Conservation (phyloP, 2,329 filamentous ascomycete species). For the Alternaria viburni region DNA sequence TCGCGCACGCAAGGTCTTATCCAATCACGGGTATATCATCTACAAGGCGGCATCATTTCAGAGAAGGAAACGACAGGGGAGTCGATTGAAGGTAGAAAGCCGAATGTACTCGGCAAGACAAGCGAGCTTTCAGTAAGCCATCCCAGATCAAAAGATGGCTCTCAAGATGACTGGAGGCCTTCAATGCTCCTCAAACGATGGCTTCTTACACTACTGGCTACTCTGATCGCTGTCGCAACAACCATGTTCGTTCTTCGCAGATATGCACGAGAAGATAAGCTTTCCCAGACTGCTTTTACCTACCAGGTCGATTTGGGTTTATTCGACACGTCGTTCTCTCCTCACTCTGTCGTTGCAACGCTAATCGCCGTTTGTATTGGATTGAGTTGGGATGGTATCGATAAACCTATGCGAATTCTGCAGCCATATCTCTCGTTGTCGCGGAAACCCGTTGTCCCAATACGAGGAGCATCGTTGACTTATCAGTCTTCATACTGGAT, state of each 20-base stretch:
- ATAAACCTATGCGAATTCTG: background rate
- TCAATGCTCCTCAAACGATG: background rate
- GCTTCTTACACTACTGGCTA: background rate
- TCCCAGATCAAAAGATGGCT: background rate
- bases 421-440: background rate
- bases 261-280: background rate
- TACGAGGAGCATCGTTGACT: background rate
- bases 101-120: background rate
- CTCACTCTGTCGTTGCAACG: background rate
- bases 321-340: background rate
- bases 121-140: background rate
- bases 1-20: background rate
- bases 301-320: background rate
- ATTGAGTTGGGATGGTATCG: background rate
- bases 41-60: background rate
- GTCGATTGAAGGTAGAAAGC: background rate
- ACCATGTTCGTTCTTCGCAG: background rate
- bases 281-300: background rate
- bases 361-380: background rate
- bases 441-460: background rate
- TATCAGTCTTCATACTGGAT: background rate
- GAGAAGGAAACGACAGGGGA: background rate
- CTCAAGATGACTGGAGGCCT: background rate
- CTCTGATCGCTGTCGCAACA: background rate
- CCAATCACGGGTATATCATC: background rate